Evolutionary conservation across 2,329 filamentous ascomycete genomes (phyloP), one percentile per base, ranked within the genome.

Genomic region (Diaporthe australafricana): DNA sequence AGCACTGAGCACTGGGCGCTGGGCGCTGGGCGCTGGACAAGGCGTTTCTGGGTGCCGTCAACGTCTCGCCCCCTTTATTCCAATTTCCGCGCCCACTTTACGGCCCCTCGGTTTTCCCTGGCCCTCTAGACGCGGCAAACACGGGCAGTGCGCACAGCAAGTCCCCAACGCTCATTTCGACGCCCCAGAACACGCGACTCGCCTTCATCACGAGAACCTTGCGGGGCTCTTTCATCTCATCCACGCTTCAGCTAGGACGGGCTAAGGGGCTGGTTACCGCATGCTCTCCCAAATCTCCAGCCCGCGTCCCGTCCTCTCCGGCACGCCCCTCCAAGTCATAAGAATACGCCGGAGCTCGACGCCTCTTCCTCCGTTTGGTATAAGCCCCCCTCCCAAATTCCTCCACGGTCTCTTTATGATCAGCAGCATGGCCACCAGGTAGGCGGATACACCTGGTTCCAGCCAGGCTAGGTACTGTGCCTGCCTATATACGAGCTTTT

Each of bases 111-210:
- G 25, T 47, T 35, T 32, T 25, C 65, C 52, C 66, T 27, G 40
- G 57, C 57, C 57, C 57, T 63, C 42, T 25, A 47, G 40, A 47
- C 57, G 57, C 57, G 22, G 42, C 42, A 35, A 48, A 48, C 57
- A 63, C 57, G 42, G 57, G 35, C 55, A 42, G 55, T 60, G 55
- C 55, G 55, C 22, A 42, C 57, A 47, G 25, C 35, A 30, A 22
- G 25, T 62, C 57, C 57, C 57, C 57, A 48, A 27, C 27, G 40
- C 57, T 63, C 66, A 68, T 68, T 57, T 68, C 52, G 32, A 35
- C 27, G 52, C 66, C 66, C 66, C 66, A 68, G 66, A 56, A 68
- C 65, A 47, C 53, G 48, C 66, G 66, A 68, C 66, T 68, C 66
- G 66, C 35, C 53, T 57, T 27, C 40, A 48, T 63, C 57, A 63